Conservation (phyloP, 768 basidiomycete species). For the Suillus ampliporus region DNA sequence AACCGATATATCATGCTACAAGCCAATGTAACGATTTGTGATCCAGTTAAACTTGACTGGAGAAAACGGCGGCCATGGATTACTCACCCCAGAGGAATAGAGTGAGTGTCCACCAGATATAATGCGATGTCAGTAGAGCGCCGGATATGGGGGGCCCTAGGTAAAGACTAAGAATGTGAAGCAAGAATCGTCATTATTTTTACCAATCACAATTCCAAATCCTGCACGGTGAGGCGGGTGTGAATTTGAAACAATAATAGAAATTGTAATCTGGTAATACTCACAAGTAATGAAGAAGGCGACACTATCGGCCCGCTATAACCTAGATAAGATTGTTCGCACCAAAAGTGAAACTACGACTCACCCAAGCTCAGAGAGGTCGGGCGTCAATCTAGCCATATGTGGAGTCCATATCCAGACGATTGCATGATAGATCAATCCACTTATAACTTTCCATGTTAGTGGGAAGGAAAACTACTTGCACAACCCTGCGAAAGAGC, state of each 20-base stretch:
- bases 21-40: background rate
- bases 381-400: conserved; percentile 47
- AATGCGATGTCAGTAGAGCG: conserved; percentile 54
- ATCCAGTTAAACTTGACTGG: background rate
- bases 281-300: conserved; percentile 10
- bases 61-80: background rate
- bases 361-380: conserved; percentile 57
- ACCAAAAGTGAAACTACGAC: conserved; percentile 9
- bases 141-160: conserved; percentile 61
- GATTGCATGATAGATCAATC: conserved; percentile 24
- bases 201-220: conserved; percentile 27
- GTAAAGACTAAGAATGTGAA: background rate
- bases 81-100: conserved; percentile 51
- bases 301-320: conserved; percentile 32
- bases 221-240: conserved; percentile 9
- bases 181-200: background rate
- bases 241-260: background rate
- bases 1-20: background rate
- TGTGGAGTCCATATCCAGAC: conserved; percentile 48
- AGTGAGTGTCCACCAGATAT: conserved; percentile 61
- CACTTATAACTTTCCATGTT: background rate
- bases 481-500: conserved; percentile 53
- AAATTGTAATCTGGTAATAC: background rate
- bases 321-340: background rate
- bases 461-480: conserved; percentile 17